A percentile compares a stretch with the other conserved stretches of the same genome.
These are phyloP conservation scores for Salvia rosmarinus DNA, from an alignment of 257 asterid species.

Conservation along the genomic window DNA sequence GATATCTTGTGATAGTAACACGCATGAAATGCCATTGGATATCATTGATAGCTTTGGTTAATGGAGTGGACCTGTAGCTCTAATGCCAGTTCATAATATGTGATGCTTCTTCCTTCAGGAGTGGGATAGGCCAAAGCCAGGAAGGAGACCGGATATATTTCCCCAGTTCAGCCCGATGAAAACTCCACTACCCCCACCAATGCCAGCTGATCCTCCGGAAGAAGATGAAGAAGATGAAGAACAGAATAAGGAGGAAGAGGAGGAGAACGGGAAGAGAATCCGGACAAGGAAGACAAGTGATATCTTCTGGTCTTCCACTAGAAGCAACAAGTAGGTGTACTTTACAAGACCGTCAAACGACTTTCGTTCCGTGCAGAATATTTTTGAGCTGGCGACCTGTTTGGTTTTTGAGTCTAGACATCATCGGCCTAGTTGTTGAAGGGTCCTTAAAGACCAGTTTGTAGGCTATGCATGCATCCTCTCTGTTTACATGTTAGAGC, in stretches of 20 bases:
- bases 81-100: not conserved
- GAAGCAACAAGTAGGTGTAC: not conserved
- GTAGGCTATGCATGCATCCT: not conserved
- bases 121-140: slow-evolving; percentile 77
- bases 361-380: not conserved
- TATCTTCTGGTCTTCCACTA: not conserved
- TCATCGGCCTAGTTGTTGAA: not conserved
- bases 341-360: not conserved
- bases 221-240: slow-evolving; percentile 82
- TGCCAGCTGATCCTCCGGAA: slow-evolving; percentile 70
- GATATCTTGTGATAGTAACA: not conserved
- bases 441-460: not conserved
- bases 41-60: too few relatives aligned
- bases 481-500: not conserved
- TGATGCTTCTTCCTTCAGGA: slow-evolving; percentile 47
- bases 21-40: not conserved
- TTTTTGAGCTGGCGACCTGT: not conserved
- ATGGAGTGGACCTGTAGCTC: too few relatives aligned
- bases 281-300: slow-evolving; percentile 33
- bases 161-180: slow-evolving; percentile 95
- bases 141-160: slow-evolving; percentile 77
- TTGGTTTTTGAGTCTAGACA: not conserved
- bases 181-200: slow-evolving; percentile 82
- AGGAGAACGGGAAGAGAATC: slow-evolving; percentile 49
- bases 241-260: slow-evolving; percentile 63